These are phyloP conservation scores for Grammothele lineata DNA, from an alignment of 768 basidiomycete genomes.

Conservation along the genomic window DNA sequence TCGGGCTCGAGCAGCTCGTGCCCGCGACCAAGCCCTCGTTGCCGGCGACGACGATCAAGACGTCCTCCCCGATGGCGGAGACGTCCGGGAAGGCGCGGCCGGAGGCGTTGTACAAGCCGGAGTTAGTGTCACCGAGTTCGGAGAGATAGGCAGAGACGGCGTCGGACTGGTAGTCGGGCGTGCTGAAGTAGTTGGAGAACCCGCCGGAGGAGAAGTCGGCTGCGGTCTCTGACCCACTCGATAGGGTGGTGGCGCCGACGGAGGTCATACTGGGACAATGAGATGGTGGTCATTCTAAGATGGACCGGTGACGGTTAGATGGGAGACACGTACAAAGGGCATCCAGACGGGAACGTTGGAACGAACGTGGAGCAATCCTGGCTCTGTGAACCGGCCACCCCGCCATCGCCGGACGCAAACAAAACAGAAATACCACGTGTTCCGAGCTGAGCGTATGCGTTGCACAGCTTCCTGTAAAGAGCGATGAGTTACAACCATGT, in stretches of 20 bases:
- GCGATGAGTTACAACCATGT: constrained; percentile 15
- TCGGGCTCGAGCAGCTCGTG: constrained; percentile 60
- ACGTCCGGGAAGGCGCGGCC: constrained; percentile 59
- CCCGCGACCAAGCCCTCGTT: constrained; percentile 38
- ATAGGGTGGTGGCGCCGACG: constrained; percentile 56
- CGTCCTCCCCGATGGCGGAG: constrained; percentile 48
- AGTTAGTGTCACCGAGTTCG: constrained; percentile 42
- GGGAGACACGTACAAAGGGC: constrained; percentile 30
- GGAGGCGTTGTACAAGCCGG: constrained; percentile 50
- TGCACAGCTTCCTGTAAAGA: constrained; percentile 46
- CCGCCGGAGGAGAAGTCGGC: constrained; percentile 66
- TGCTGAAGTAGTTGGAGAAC: constrained; percentile 59
- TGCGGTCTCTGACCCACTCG: constrained; percentile 53
- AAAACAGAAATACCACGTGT: constrained; percentile 60
- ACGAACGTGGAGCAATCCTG: constrained; percentile 44
- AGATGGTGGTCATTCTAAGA: too few relatives aligned
- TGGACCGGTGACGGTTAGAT: too few relatives aligned
- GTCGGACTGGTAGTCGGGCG: constrained; percentile 48
- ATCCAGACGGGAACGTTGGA: constrained; percentile 45
- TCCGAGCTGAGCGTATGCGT: constrained; percentile 64
- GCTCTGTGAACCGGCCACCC: constrained; percentile 49
- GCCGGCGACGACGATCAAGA: constrained; percentile 43
- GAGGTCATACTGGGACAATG: constrained; percentile 38
- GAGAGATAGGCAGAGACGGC: constrained; percentile 43
- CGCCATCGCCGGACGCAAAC: constrained; percentile 66